Conservation (phyloP, 2,329 filamentous ascomycete genomes). For the Cladosporium sp. region DNA sequence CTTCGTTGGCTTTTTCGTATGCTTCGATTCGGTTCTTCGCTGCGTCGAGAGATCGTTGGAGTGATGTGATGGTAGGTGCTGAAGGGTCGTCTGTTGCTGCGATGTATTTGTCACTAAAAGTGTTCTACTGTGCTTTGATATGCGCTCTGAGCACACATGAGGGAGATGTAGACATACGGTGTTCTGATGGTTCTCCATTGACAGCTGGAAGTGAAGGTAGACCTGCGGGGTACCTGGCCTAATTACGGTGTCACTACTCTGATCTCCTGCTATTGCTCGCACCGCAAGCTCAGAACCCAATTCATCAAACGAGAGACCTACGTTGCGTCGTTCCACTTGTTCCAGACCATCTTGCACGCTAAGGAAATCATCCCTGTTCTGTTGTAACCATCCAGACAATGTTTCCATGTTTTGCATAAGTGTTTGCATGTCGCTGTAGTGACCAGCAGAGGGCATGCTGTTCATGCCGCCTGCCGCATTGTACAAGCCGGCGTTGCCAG, state of each 20-base stretch:
- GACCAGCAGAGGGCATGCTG: constrained; percentile 33
- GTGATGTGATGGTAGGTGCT: constrained; percentile 27
- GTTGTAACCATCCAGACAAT: constrained; percentile 31
- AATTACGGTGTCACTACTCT: constrained; percentile 6
- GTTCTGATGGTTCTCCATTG: constrained; percentile 13
- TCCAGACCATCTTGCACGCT: constrained; percentile 30
- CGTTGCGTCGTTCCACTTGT: constrained; percentile 24
- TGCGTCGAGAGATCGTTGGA: constrained; percentile 25
- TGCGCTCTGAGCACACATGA: background rate
- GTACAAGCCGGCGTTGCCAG: constrained; percentile 25
- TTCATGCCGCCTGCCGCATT: constrained; percentile 20
- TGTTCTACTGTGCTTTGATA: too few species aligned
- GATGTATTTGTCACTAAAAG: constrained; percentile 6
- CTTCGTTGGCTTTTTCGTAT: constrained; percentile 24
- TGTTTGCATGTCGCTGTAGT: constrained; percentile 36
- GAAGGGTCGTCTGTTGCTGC: constrained; percentile 18
- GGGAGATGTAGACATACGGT: constrained; percentile 18
- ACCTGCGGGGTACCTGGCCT: constrained; percentile 13
- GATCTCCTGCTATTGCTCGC: constrained; percentile 3
- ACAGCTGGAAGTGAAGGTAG: constrained; percentile 12
- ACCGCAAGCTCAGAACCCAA: constrained; percentile 5
- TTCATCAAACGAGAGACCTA: constrained; percentile 12
- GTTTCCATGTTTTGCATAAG: constrained; percentile 35
- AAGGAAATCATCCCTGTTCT: constrained; percentile 33
- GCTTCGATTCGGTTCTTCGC: constrained; percentile 25